Percentiles rank a stretch among this genome's conserved stretches.
Evolutionary conservation across 148 eudicot genomes (phyloP).

Genomic region (Amaranthus palmeri): DNA sequence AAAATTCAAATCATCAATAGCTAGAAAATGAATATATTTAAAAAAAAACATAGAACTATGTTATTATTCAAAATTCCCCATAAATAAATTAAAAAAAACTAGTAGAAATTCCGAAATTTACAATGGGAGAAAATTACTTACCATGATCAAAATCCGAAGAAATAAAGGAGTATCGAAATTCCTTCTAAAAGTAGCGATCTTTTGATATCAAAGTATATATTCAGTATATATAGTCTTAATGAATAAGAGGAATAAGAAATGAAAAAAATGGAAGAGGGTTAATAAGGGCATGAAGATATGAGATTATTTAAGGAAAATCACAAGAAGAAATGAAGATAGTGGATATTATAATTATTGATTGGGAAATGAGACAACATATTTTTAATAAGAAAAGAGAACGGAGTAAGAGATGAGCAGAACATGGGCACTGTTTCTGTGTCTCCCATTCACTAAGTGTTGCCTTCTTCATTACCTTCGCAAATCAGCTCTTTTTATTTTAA

Average conservation of each 20-base stretch:
- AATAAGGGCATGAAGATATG: constrained; percentile 35
- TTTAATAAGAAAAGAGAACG: constrained; percentile 31
- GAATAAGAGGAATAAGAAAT: constrained; percentile 12
- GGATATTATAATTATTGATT: constrained; percentile 27
- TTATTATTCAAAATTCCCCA: too few species aligned
- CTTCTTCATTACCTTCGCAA: constrained; percentile 55
- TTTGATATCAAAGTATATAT: too few species aligned
- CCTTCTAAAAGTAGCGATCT: not conserved
- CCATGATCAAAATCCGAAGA: not conserved
- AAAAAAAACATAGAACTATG: too few species aligned
- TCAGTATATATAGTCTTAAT: too few species aligned
- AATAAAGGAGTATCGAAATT: not conserved
- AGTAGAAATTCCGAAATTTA: not conserved
- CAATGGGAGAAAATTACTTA: not conserved
- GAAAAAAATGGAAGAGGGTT: constrained; percentile 28
- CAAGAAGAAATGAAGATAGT: constrained; percentile 38
- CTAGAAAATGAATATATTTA: too few species aligned
- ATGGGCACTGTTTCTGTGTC: constrained; percentile 91
- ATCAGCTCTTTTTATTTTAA: constrained; percentile 45
- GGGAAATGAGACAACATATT: constrained; percentile 57
- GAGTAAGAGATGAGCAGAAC: constrained; percentile 49
- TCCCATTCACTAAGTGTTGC: constrained; percentile 28
- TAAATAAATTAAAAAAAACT: too few species aligned
- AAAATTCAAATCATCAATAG: too few species aligned
- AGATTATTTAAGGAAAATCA: constrained; percentile 72